phyloP scores from a whole-genome alignment of 2,329 filamentous ascomycete species.

The Lachnellula suecica region DNA sequence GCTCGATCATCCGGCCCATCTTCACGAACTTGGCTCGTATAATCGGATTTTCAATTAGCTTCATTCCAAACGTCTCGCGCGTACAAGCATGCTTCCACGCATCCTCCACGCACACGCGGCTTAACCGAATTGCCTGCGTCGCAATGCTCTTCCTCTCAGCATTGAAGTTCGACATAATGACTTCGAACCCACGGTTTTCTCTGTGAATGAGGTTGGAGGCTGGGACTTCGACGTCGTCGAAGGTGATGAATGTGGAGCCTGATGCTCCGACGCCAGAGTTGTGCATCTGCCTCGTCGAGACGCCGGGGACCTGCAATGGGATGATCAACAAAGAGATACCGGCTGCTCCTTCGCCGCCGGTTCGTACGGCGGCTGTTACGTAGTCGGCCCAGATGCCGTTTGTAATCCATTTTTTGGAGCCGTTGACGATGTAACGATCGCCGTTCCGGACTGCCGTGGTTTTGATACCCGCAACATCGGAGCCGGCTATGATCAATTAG shows the following conservation, averaged over 20 bases:
- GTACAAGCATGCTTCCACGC: constrained; percentile 50
- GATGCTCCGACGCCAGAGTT: constrained; percentile 69
- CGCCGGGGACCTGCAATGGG: constrained; percentile 47
- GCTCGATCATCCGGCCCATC: constrained; percentile 58
- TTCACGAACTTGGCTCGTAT: constrained; percentile 61
- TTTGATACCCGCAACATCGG: constrained; percentile 62
- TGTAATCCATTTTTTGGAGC: constrained; percentile 69
- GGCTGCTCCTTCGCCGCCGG: constrained; percentile 49
- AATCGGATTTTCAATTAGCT: constrained; percentile 56
- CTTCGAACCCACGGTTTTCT: constrained; percentile 55
- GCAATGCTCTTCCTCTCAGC: constrained; percentile 59
- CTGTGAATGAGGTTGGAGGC: constrained; percentile 50
- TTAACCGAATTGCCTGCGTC: constrained; percentile 55
- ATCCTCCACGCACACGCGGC: constrained; percentile 53
- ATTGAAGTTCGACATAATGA: constrained; percentile 62
- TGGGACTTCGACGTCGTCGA: constrained; percentile 56
- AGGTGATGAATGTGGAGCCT: constrained; percentile 52
- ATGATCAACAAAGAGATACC: constrained; percentile 61
- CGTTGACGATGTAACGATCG: constrained; percentile 60
- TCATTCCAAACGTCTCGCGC: constrained; percentile 57
- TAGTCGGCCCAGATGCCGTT: constrained; percentile 60
- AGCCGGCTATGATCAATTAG: constrained; percentile 44
- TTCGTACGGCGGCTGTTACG: constrained; percentile 61
- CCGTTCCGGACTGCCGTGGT: constrained; percentile 56
- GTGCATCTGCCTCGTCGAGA: constrained; percentile 53